Conservation (phyloP, 768 basidiomycete genomes). For the Phallus indusiatus region DNA sequence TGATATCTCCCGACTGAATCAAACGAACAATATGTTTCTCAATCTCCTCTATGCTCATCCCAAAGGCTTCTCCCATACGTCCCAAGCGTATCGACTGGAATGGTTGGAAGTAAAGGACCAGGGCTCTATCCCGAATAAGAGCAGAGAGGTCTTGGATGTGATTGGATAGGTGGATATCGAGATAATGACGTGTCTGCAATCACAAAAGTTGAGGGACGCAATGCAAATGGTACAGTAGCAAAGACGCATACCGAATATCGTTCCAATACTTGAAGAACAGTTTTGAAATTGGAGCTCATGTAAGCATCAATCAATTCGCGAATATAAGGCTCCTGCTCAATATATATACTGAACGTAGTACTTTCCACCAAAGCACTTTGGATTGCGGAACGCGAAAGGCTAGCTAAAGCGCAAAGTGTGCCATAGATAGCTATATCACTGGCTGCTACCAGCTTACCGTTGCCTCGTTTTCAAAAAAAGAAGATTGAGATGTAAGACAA, state of each 20-base stretch:
- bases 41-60: constrained; percentile 64
- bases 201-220: not conserved
- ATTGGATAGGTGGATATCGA: constrained; percentile 66
- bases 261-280: constrained; percentile 64
- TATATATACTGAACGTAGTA: constrained; percentile 58
- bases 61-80: constrained; percentile 81
- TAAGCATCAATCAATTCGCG: constrained; percentile 82
- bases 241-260: constrained; percentile 51
- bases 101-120: constrained; percentile 85
- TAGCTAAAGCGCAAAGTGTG: constrained; percentile 75
- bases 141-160: constrained; percentile 60
- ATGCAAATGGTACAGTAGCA: not conserved
- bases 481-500: constrained; percentile 16
- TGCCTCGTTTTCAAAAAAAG: not conserved
- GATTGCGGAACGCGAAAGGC: constrained; percentile 59
- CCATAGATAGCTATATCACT: constrained; percentile 84
- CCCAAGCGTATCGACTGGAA: constrained; percentile 79
- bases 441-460: constrained; percentile 56
- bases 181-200: constrained; percentile 59
- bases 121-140: constrained; percentile 65
- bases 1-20: constrained; percentile 69
- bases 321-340: constrained; percentile 81
- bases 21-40: constrained; percentile 66
- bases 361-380: constrained; percentile 61
- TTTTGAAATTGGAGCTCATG: constrained; percentile 80